These are phyloP conservation scores for Schwanniomyces vanrijiae DNA, from an alignment of 805 yeast species.

Conservation along the genomic window DNA sequence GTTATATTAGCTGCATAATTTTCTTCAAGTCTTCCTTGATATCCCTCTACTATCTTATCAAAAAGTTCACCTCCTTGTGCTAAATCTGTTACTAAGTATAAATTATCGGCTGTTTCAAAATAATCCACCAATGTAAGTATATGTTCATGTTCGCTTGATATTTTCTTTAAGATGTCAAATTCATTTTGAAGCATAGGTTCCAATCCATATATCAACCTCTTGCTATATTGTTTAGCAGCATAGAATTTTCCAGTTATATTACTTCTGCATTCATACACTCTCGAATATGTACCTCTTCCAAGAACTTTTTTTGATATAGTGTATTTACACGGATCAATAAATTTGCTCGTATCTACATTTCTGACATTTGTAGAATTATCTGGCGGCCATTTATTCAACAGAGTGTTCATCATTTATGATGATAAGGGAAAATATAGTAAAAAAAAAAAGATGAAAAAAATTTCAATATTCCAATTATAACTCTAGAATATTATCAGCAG, in stretches of 20 bases:
- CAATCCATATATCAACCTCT: slow-evolving; percentile 50
- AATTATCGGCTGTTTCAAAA: slow-evolving; percentile 62
- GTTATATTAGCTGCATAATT: slow-evolving; percentile 51
- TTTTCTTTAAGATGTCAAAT: slow-evolving; percentile 51
- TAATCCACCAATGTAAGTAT: slow-evolving; percentile 64
- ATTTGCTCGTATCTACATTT: slow-evolving; percentile 10
- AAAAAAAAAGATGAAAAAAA: background rate
- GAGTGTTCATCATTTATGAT: background rate
- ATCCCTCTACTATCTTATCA: slow-evolving; percentile 47
- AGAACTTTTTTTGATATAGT: slow-evolving; percentile 26
- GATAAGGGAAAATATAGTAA: background rate
- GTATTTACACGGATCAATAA: slow-evolving; percentile 31
- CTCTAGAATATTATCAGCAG: background rate
- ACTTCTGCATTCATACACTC: slow-evolving; percentile 51
- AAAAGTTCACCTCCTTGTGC: slow-evolving; percentile 71
- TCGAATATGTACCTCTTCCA: slow-evolving; percentile 51
- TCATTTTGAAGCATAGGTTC: slow-evolving; percentile 60
- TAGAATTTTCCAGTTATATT: slow-evolving; percentile 40
- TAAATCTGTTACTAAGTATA: slow-evolving; percentile 62
- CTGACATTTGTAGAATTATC: slow-evolving; percentile 13
- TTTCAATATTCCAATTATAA: background rate
- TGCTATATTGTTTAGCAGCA: slow-evolving; percentile 56
- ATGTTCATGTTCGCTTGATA: slow-evolving; percentile 52
- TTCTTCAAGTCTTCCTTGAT: slow-evolving; percentile 43
- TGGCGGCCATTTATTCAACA: slow-evolving; percentile 21